Conservation (phyloP, 768 basidiomycete species). For the Mycena maculata region DNA sequence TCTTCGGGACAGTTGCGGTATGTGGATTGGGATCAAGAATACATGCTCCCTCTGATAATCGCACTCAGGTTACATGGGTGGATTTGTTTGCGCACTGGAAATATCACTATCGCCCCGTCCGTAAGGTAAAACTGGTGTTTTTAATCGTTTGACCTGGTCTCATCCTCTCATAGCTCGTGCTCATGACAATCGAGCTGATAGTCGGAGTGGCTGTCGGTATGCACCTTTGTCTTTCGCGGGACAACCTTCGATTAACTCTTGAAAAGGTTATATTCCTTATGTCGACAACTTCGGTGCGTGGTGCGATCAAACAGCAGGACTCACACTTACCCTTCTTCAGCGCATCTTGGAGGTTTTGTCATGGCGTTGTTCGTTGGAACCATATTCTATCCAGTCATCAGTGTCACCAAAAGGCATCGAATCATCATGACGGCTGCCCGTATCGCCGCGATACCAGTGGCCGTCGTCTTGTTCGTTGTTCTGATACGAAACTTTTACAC, state of each 20-base stretch:
- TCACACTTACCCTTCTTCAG: slow-evolving; percentile 38
- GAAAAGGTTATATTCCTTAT: slow-evolving; percentile 42
- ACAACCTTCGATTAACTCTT: not conserved
- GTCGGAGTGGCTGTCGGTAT: slow-evolving; percentile 84
- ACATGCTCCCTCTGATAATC: not conserved
- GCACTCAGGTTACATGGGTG: slow-evolving; percentile 77
- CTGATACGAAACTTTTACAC: slow-evolving; percentile 92
- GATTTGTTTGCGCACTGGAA: slow-evolving; percentile 94
- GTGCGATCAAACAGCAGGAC: slow-evolving; percentile 31
- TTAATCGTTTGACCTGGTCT: not conserved
- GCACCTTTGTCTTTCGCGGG: not conserved
- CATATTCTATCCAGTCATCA: slow-evolving; percentile 91
- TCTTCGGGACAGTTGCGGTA: slow-evolving; percentile 89
- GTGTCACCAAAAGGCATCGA: slow-evolving; percentile 78
- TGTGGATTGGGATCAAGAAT: slow-evolving; percentile 32
- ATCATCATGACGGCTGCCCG: slow-evolving; percentile 80
- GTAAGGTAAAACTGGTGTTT: slow-evolving; percentile 63
- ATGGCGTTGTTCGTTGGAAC: slow-evolving; percentile 88
- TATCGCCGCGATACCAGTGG: slow-evolving; percentile 77
- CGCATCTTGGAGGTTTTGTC: slow-evolving; percentile 88
- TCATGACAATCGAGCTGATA: slow-evolving; percentile 88
- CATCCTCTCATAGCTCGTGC: slow-evolving; percentile 66
- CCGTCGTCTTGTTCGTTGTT: slow-evolving; percentile 84
- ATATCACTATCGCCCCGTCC: slow-evolving; percentile 83
- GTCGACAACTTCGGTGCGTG: slow-evolving; percentile 88